Conservation (phyloP, 2,329 filamentous ascomycete species). For the Exophiala phaeomuriformis region DNA sequence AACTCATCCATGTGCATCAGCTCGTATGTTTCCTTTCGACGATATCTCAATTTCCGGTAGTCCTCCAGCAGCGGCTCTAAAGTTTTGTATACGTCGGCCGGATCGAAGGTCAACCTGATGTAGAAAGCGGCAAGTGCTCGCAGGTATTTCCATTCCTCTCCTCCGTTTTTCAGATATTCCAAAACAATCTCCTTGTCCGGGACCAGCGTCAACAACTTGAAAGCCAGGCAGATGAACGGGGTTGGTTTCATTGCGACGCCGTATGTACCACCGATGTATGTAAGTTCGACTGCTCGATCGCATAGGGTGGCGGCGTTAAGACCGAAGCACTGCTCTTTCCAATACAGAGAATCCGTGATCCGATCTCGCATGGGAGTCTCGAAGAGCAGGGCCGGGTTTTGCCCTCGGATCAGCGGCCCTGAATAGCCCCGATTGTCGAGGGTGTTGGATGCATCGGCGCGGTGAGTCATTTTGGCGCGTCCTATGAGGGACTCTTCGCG, state of each 20-base stretch:
- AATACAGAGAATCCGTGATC: conserved; percentile 92
- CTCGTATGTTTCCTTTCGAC: conserved; percentile 64
- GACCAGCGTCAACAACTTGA: conserved; percentile 85
- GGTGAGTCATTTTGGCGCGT: conserved; percentile 48
- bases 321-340: conserved; percentile 97
- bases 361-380: conserved; percentile 93
- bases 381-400: conserved; percentile 92
- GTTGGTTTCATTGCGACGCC: conserved; percentile 78
- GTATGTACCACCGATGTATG: conserved; percentile 80
- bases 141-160: conserved; percentile 76
- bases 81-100: conserved; percentile 69
- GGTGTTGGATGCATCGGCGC: conserved; percentile 67
- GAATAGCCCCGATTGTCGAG: conserved; percentile 85
- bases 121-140: conserved; percentile 88
- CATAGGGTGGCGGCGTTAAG: conserved; percentile 75
- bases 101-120: conserved; percentile 75
- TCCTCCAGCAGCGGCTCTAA: conserved; percentile 81
- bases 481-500: no score
- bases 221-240: conserved; percentile 83
- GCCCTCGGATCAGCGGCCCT: conserved; percentile 70
- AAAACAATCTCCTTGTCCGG: conserved; percentile 70
- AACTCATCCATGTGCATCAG: conserved; percentile 86
- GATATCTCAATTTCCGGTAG: conserved; percentile 70
- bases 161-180: conserved; percentile 72
- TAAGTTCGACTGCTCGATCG: conserved; percentile 79